Evolutionary conservation across 257 asterid species (phyloP).

Genomic region (Solanum neorickii): DNA sequence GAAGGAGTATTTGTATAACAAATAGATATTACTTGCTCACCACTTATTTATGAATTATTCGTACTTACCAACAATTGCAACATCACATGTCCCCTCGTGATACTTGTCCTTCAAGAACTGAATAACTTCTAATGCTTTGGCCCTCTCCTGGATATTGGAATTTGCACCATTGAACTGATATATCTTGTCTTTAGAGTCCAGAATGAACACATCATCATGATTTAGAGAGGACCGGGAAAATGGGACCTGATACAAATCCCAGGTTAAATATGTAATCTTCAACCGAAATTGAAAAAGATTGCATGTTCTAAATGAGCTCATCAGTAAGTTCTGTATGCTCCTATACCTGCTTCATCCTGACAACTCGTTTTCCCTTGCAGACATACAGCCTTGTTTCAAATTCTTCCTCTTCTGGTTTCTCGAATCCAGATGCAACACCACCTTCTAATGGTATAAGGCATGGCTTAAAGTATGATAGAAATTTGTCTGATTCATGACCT

Average conservation of each 20-base stretch:
- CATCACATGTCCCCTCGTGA: conserved; percentile 91
- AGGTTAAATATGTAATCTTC: neutral
- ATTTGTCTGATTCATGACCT: conserved; percentile 87
- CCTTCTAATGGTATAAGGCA: conserved; percentile 95
- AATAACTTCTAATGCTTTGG: conserved; percentile 95
- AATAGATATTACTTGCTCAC: neutral
- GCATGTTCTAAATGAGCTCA: neutral
- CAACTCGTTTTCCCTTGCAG: conserved; percentile 84
- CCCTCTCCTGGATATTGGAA: conserved; percentile 95
- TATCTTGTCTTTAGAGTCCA: conserved; percentile 83
- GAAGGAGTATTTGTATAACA: neutral
- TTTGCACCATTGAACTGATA: conserved; percentile 97
- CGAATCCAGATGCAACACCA: conserved; percentile 88
- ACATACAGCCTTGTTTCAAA: conserved; percentile 72
- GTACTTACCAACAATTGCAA: conserved; percentile 86
- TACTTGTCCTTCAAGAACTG: conserved; percentile 89
- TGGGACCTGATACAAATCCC: conserved; percentile 54
- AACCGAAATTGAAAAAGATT: neutral
- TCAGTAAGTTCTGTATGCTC: neutral
- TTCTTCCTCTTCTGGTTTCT: conserved; percentile 73
- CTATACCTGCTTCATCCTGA: conserved; percentile 77
- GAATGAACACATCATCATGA: conserved; percentile 94
- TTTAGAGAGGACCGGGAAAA: conserved; percentile 90
- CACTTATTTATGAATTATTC: neutral
- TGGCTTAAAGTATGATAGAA: conserved; percentile 86